A percentile compares a stretch with the other conserved stretches of the same genome.
phyloP scores from a whole-genome alignment of 2,329 filamentous ascomycete genomes.

The Epichloe gansuensis region DNA sequence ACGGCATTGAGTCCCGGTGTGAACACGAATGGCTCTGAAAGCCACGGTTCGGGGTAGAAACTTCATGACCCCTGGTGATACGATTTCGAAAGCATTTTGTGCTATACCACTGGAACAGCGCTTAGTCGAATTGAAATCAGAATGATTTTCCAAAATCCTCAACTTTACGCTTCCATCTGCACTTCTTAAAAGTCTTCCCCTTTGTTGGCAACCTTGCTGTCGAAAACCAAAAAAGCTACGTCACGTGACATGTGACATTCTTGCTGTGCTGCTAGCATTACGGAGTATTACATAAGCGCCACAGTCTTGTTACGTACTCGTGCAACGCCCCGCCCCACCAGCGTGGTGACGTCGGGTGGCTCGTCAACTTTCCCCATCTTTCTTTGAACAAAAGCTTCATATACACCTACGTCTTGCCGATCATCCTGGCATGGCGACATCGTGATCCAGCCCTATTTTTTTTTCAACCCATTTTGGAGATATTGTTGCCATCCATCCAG shows the following conservation, averaged over 20 bases:
- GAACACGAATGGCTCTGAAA: conserved; percentile 12
- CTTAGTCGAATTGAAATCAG: too few relatives aligned
- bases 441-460: not conserved
- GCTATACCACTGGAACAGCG: not conserved
- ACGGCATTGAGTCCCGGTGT: conserved; percentile 8
- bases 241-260: not conserved
- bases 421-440: not conserved
- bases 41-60: conserved; percentile 15
- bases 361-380: not conserved
- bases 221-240: not conserved
- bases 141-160: not conserved
- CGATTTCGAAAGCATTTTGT: conserved; percentile 1
- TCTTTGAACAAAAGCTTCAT: not conserved
- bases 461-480: not conserved
- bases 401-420: not conserved
- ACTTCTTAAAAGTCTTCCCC: not conserved
- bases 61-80: conserved; percentile 17
- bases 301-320: not conserved
- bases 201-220: not conserved
- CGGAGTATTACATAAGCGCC: not conserved
- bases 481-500: not conserved
- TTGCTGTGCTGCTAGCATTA: too few relatives aligned
- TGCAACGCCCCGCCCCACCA: not conserved
- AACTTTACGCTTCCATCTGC: not conserved
- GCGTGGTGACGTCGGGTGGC: conserved; percentile 3